Percentiles rank a stretch among this genome's conserved stretches.
Evolutionary conservation across 495 filamentous ascomycete species (phyloP).

Genomic region (Podospora anserina): DNA sequence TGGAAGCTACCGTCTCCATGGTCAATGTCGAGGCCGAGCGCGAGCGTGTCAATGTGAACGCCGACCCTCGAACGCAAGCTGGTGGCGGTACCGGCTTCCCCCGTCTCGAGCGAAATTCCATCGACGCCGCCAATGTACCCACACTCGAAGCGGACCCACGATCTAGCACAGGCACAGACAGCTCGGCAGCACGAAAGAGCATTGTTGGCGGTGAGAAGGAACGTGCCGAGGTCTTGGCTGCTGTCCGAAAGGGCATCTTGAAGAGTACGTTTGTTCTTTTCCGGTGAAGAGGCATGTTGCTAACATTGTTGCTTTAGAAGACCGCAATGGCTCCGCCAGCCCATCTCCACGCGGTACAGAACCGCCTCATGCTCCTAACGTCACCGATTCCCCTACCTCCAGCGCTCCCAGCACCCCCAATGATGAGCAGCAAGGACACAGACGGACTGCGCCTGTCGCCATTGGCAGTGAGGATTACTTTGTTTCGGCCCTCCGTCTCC

Average conservation of each 20-base stretch:
- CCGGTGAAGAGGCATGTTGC: not conserved
- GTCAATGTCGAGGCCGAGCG: conserved; percentile 93
- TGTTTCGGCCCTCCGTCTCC: conserved; percentile 65
- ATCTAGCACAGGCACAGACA: conserved; percentile 56
- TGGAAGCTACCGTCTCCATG: conserved; percentile 80
- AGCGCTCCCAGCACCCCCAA: conserved; percentile 79
- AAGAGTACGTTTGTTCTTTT: conserved; percentile 67
- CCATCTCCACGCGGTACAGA: conserved; percentile 61
- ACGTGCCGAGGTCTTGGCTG: conserved; percentile 83
- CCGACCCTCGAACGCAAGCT: conserved; percentile 62
- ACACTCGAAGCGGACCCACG: conserved; percentile 45
- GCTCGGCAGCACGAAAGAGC: conserved; percentile 68
- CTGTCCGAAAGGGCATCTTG: conserved; percentile 88
- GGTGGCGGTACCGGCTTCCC: conserved; percentile 83
- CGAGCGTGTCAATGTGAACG: conserved; percentile 76
- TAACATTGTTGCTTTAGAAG: conserved; percentile 17
- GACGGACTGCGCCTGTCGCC: conserved; percentile 61
- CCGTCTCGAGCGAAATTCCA: conserved; percentile 76
- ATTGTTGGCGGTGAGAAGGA: conserved; percentile 89
- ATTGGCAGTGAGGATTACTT: conserved; percentile 89
- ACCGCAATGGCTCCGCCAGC: conserved; percentile 60
- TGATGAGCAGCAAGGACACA: conserved; percentile 63
- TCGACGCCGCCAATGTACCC: conserved; percentile 51
- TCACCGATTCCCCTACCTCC: conserved; percentile 74
- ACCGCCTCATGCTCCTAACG: conserved; percentile 52